These are phyloP conservation scores for Didymella segeticola DNA, from an alignment of 2,329 filamentous ascomycete genomes.

Conservation along the genomic window DNA sequence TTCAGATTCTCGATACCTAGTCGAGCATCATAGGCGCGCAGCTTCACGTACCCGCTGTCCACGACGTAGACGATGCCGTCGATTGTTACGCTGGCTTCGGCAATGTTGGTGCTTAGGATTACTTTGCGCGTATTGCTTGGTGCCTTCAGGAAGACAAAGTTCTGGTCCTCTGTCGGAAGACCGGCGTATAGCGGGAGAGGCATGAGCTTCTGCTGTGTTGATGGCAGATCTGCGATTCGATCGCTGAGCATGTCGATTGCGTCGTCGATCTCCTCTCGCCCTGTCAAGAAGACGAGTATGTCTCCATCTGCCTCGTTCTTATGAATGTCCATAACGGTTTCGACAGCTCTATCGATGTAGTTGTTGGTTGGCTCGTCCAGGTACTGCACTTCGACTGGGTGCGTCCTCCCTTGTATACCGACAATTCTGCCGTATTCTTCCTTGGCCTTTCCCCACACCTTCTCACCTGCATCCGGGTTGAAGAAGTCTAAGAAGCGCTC, in stretches of 20 bases:
- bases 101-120: constrained; percentile 93
- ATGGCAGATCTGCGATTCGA: constrained; percentile 67
- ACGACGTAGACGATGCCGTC: constrained; percentile 90
- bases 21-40: constrained; percentile 81
- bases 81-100: constrained; percentile 93
- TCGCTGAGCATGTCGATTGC: constrained; percentile 82
- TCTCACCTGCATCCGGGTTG: constrained; percentile 52
- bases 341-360: constrained; percentile 83
- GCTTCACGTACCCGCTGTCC: constrained; percentile 89
- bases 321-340: constrained; percentile 88
- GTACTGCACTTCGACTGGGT: constrained; percentile 87
- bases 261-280: constrained; percentile 88
- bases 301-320: constrained; percentile 80
- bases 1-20: constrained; percentile 90
- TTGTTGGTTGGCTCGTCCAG: constrained; percentile 79
- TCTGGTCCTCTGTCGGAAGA: constrained; percentile 87
- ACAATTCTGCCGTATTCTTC: constrained; percentile 69
- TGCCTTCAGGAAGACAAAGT: constrained; percentile 89
- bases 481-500: constrained; percentile 87
- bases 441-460: constrained; percentile 46
- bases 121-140: constrained; percentile 86
- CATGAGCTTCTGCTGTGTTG: constrained; percentile 66
- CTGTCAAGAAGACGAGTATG: constrained; percentile 89
- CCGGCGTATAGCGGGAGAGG: constrained; percentile 88
- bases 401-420: constrained; percentile 84